Evolutionary conservation across 306 rosid species (phyloP).

Genomic region (Datisca glomerata): DNA sequence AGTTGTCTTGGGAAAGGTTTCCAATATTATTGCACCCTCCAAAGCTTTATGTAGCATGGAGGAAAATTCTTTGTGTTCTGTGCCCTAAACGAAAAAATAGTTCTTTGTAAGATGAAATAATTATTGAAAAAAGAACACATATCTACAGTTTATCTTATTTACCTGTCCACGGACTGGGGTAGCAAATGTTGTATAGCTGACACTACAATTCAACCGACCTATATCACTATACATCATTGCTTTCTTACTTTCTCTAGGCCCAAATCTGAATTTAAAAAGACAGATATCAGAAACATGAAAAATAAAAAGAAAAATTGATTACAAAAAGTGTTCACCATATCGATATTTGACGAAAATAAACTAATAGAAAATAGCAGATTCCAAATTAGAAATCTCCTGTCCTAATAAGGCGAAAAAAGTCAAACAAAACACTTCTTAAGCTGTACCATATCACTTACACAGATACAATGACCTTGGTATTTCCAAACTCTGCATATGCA

Average conservation of each 20-base stretch:
- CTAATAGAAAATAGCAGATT: too few relatives aligned
- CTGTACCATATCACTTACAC: constrained; percentile 52
- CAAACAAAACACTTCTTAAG: not conserved
- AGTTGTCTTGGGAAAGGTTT: constrained; percentile 84
- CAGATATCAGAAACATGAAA: too few relatives aligned
- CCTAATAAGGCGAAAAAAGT: too few relatives aligned
- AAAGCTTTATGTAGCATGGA: constrained; percentile 86
- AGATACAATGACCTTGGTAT: constrained; percentile 90
- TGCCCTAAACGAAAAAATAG: constrained; percentile 41
- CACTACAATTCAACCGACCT: constrained; percentile 84
- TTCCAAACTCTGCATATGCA: constrained; percentile 92
- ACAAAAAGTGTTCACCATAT: too few relatives aligned
- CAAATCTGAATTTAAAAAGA: constrained; percentile 44
- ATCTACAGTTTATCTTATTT: constrained; percentile 9
- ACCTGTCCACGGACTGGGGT: constrained; percentile 85
- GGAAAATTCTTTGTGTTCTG: constrained; percentile 65
- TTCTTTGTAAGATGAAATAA: too few relatives aligned
- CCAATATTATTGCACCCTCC: constrained; percentile 89
- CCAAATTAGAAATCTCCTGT: too few relatives aligned
- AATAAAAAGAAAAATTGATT: too few relatives aligned
- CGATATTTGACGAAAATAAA: too few relatives aligned
- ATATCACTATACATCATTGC: constrained; percentile 87
- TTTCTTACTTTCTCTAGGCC: constrained; percentile 98
- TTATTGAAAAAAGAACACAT: too few relatives aligned
- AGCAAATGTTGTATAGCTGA: constrained; percentile 73